Evolutionary conservation across 768 basidiomycete species (phyloP).

Genomic region (Mycena chlorophos): DNA sequence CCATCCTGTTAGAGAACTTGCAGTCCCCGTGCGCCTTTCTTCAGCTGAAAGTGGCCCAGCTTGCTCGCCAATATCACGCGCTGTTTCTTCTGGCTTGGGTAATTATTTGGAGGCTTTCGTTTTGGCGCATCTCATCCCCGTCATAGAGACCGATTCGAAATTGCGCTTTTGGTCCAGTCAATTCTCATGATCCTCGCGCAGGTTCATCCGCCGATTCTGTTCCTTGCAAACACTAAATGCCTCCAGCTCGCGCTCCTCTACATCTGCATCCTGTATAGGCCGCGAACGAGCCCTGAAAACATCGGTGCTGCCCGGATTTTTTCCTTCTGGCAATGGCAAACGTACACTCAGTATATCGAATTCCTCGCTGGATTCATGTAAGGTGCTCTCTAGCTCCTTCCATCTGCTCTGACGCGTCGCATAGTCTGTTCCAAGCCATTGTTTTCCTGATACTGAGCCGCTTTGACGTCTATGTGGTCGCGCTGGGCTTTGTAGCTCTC

Average conservation of each 20-base stretch:
- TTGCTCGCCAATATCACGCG: conserved; percentile 82
- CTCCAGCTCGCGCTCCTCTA: conserved; percentile 72
- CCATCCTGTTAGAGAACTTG: conserved; percentile 61
- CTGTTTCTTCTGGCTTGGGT: conserved; percentile 91
- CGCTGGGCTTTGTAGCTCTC: conserved; percentile 74
- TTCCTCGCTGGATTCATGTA: conserved; percentile 81
- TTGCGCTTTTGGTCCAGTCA: conserved; percentile 76
- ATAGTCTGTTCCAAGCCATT: conserved; percentile 67
- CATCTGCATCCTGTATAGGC: conserved; percentile 76
- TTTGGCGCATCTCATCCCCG: neutral
- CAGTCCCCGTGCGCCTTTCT: conserved; percentile 1
- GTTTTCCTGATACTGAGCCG: conserved; percentile 73
- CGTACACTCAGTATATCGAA: conserved; percentile 77
- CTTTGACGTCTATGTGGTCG: conserved; percentile 55
- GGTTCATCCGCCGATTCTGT: conserved; percentile 39
- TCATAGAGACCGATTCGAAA: conserved; percentile 64
- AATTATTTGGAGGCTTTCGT: conserved; percentile 17
- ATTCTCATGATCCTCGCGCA: conserved; percentile 84
- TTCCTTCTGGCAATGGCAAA: conserved; percentile 85
- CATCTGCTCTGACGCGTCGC: conserved; percentile 26
- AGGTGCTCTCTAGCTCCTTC: conserved; percentile 19
- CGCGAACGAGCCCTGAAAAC: conserved; percentile 57
- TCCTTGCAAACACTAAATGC: conserved; percentile 11
- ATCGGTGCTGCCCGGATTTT: conserved; percentile 62
- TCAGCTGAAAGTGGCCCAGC: conserved; percentile 34